Conservation (phyloP, 169 alveolate species). For the Babesia ovis region DNA sequence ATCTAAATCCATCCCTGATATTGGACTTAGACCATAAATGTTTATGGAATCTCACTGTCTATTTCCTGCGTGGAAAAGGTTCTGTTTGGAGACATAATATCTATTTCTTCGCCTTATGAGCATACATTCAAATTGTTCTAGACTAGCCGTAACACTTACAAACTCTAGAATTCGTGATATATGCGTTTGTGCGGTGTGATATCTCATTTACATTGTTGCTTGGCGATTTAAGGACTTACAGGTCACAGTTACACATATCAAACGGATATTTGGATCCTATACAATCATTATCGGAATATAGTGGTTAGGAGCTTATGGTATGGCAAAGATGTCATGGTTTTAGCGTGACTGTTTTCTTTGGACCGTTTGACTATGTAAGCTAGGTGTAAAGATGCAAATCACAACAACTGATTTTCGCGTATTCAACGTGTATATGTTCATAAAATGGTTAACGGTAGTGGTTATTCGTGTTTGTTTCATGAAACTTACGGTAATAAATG, state of each 20-base stretch:
- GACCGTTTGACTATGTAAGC: neutral
- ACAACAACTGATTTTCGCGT: constrained; percentile 65
- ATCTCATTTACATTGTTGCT: too few species aligned
- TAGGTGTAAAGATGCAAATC: constrained; percentile 34
- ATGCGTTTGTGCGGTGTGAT: too few species aligned
- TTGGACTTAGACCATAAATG: too few species aligned
- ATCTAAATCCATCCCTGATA: neutral
- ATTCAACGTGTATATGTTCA: constrained; percentile 68
- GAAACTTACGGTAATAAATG: constrained; percentile 83
- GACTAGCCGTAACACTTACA: too few species aligned
- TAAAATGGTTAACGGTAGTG: constrained; percentile 68
- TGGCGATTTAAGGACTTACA: too few species aligned
- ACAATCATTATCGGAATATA: too few species aligned
- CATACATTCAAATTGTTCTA: too few species aligned
- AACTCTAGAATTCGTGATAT: too few species aligned
- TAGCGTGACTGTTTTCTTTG: neutral
- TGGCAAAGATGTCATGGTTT: neutral
- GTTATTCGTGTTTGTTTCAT: constrained; percentile 76
- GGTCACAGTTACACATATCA: too few species aligned
- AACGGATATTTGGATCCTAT: too few species aligned
- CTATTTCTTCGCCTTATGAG: too few species aligned
- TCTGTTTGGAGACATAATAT: too few species aligned
- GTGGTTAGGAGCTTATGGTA: neutral
- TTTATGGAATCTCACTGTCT: neutral
- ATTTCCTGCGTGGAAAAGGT: neutral